Evolutionary conservation across 257 asterid genomes (phyloP).

Genomic region (Cruciata laevipes): DNA sequence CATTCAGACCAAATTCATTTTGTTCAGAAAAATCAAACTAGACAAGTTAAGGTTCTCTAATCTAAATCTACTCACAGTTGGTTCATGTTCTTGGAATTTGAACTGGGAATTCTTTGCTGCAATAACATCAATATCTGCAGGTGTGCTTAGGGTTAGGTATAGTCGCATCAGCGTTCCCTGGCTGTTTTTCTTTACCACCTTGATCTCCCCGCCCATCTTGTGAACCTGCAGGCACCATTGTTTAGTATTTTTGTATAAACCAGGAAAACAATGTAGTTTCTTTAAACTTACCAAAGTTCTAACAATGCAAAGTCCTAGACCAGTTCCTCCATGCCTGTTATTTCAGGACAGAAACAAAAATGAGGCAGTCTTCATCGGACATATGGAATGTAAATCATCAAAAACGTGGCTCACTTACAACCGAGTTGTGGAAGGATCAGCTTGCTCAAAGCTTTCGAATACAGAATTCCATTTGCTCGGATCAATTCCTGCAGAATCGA

Average conservation of each 20-base stretch:
- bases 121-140: constrained; percentile 28
- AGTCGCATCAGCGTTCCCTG: constrained; percentile 77
- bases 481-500: constrained; percentile 57
- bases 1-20: constrained; percentile 21
- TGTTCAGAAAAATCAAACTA: neutral
- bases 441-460: constrained; percentile 94
- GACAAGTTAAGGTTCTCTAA: neutral
- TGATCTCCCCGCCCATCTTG: constrained; percentile 93
- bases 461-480: constrained; percentile 94
- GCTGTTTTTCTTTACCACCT: constrained; percentile 70
- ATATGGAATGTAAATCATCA: neutral
- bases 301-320: constrained; percentile 92
- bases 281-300: constrained; percentile 71
- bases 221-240: constrained; percentile 45
- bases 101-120: constrained; percentile 45
- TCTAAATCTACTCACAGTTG: constrained; percentile 42
- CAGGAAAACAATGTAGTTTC: neutral
- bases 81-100: constrained; percentile 42
- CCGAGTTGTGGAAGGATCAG: constrained; percentile 94
- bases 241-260: constrained; percentile 8
- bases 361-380: neutral
- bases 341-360: neutral
- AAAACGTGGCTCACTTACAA: constrained; percentile 37
- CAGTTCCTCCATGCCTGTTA: constrained; percentile 95
- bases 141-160: constrained; percentile 46